Evolutionary conservation across 352 stramenopile genomes (phyloP).

Genomic region (Pythium brassicae): DNA sequence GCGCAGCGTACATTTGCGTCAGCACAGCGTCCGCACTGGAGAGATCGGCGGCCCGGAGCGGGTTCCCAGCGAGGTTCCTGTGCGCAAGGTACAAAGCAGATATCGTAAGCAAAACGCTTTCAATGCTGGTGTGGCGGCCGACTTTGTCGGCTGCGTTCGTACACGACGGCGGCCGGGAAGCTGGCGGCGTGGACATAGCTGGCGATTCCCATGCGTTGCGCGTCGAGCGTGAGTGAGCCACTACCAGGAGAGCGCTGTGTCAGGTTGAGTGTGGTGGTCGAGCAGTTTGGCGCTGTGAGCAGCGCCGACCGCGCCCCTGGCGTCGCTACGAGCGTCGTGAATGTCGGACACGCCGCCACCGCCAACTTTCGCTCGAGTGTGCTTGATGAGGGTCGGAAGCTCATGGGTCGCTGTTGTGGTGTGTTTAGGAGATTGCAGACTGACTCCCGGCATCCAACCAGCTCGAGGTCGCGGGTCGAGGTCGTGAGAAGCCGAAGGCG

Average conservation of each 20-base stretch:
- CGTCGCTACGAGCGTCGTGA: conserved; percentile 3
- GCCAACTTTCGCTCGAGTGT: too few relatives aligned
- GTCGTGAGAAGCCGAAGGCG: too few relatives aligned
- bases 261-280: neutral
- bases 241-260: neutral
- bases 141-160: neutral
- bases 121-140: too few relatives aligned
- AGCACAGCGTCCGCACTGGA: neutral
- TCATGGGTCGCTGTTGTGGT: too few relatives aligned
- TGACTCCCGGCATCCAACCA: too few relatives aligned
- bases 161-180: neutral
- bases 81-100: neutral
- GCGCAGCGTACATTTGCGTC: conserved; percentile 2
- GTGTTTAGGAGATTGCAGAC: too few relatives aligned
- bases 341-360: neutral
- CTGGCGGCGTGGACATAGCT: conserved; percentile 4
- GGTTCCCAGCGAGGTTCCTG: conserved; percentile 13
- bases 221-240: conserved; percentile 2
- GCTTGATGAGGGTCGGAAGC: too few relatives aligned
- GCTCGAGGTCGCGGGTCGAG: too few relatives aligned
- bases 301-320: neutral
- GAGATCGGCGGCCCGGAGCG: conserved; percentile 5
- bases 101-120: neutral
- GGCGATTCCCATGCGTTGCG: conserved; percentile 2
- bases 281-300: conserved; percentile 2